These are phyloP conservation scores for Sherardia arvensis DNA, from an alignment of 257 asterid genomes.

Conservation along the genomic window DNA sequence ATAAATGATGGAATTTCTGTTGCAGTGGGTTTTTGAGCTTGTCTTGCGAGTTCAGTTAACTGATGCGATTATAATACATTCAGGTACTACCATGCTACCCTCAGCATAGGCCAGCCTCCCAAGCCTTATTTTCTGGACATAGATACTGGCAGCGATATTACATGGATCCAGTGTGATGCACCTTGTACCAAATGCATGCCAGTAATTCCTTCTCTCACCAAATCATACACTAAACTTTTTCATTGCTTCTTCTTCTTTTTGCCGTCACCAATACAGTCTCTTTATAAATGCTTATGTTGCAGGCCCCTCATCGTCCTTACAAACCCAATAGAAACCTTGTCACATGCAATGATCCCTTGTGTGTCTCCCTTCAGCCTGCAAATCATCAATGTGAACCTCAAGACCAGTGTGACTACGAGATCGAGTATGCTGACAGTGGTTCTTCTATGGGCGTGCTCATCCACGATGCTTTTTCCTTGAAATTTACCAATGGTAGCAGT, in stretches of 20 bases:
- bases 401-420: slow-evolving; percentile 78
- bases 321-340: slow-evolving; percentile 49
- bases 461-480: slow-evolving; percentile 54
- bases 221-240: background rate
- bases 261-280: background rate
- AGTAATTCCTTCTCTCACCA: slow-evolving; percentile 20
- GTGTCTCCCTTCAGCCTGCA: slow-evolving; percentile 41
- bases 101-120: slow-evolving; percentile 59
- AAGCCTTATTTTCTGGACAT: slow-evolving; percentile 64
- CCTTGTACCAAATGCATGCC: slow-evolving; percentile 77
- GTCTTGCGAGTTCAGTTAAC: background rate
- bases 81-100: slow-evolving; percentile 66
- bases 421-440: slow-evolving; percentile 73
- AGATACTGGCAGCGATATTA: slow-evolving; percentile 91
- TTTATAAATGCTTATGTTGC: slow-evolving; percentile 13
- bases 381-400: slow-evolving; percentile 29
- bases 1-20: background rate
- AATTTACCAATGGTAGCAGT: slow-evolving; percentile 42
- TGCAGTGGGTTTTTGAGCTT: background rate
- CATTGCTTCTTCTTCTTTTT: background rate
- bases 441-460: slow-evolving; percentile 75
- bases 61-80: background rate
- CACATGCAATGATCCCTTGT: slow-evolving; percentile 55
- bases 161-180: slow-evolving; percentile 96
- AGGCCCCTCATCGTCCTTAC: slow-evolving; percentile 87